These are phyloP conservation scores for Aspergillaceae sp. DNA, from an alignment of 2,329 filamentous ascomycete species.

Conservation along the genomic window DNA sequence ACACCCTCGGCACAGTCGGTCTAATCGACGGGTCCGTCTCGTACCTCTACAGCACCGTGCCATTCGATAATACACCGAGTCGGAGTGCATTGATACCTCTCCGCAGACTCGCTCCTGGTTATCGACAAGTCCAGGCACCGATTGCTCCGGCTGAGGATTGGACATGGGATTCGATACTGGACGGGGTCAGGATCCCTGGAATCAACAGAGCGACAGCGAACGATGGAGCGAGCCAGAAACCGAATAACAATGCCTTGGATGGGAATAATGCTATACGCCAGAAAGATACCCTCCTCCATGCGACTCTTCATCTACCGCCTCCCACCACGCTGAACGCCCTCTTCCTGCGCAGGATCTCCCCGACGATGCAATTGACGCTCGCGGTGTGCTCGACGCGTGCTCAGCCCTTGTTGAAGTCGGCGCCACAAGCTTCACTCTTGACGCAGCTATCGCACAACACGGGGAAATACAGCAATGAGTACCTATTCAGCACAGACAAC, in stretches of 20 bases:
- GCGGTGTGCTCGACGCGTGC: constrained; percentile 43
- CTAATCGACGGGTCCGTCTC: constrained; percentile 94
- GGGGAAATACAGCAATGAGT: constrained; percentile 81
- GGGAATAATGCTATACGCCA: constrained; percentile 2
- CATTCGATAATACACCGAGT: constrained; percentile 56
- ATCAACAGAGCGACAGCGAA: no score
- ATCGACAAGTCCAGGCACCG: constrained; percentile 58
- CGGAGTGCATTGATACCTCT: constrained; percentile 69
- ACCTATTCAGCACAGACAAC: constrained; percentile 85
- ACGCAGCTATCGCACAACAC: constrained; percentile 57
- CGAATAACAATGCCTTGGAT: constrained; percentile 41
- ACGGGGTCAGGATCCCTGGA: constrained; percentile 3
- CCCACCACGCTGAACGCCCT: constrained; percentile 79
- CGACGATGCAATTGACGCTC: constrained; percentile 69
- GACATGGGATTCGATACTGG: constrained; percentile 25
- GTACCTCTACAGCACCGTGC: constrained; percentile 86
- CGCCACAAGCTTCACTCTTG: constrained; percentile 38
- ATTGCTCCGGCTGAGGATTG: constrained; percentile 25
- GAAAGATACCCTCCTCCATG: constrained; percentile 39
- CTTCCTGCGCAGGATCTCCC: constrained; percentile 68
- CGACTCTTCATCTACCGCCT: constrained; percentile 47
- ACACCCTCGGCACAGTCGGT: constrained; percentile 80
- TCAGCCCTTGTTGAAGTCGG: constrained; percentile 34
- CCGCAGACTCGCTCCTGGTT: constrained; percentile 69
- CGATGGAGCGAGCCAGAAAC: no score